Base-by-base conservation (phyloP, 1,284 basidiomycete genomes). In the Rhodofomes roseus region DNA sequence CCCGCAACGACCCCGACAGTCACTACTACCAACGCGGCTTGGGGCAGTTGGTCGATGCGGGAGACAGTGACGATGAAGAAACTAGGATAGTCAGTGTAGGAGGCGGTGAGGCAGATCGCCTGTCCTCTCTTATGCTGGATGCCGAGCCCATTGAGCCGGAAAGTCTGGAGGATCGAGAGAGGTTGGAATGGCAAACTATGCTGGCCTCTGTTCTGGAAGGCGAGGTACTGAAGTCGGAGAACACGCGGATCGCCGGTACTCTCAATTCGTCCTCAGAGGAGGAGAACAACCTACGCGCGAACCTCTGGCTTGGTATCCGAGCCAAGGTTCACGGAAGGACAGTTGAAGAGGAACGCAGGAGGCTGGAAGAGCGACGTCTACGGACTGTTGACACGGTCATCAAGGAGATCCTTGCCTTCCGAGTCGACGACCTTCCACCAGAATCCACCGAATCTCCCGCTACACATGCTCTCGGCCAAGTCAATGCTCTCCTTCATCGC, bases 101-200 rank as follows among this genome's bases (percentile, higher is more conserved):
- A 37, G 75, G 72, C 22, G 71, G 74, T 44, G 84, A 86, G 62
- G 72, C 71, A 60, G 85, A 89, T 63, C 78, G 79, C 16, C 72
- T 82, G 58, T 79, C 81, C 18, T 75, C 78, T n/a, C 74, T 82
- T 37, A 74, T 81, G 62, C 76, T 85, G 43, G 87, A 90, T 65
- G 75, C 80, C 9, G 86, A 89, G 62, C 76, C 81, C 36, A 77
- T 81, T 57, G 81, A 86, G 62, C 85, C 87, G 39, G 79, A 82
- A 43, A 87, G 84, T 8, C 74, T 83, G 48, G 87, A 91, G 67
- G 90, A 93, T 66, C 81, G 84, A 62, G 92, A 95, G 66, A 82
- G 95, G 29, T 77, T 96, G 51, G 95, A 96, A 74, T 98, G 95
- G 95, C 93, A 96, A 73, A 90, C 90, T 40, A 92, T 97, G 88